Evolutionary conservation across 257 asterid species (phyloP).

Genomic region (Lithospermum erythrorhizon): DNA sequence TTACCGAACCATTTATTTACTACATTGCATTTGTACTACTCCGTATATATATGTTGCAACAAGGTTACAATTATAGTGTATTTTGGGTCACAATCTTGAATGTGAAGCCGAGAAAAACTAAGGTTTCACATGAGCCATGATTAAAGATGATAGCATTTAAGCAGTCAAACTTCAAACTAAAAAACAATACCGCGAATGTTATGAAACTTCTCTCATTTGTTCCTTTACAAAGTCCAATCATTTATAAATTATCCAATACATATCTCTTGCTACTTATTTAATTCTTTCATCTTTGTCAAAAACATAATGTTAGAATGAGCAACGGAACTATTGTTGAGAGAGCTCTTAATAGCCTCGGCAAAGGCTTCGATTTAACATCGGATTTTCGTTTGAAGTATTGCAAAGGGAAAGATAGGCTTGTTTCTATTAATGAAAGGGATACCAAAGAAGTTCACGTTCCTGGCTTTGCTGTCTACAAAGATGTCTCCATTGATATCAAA

Average conservation of each 20-base stretch:
- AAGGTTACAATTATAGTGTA: background rate
- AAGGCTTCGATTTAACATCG: slow-evolving; percentile 65
- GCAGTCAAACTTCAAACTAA: background rate
- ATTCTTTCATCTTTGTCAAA: background rate
- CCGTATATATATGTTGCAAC: too few relatives aligned
- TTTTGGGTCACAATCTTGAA: background rate
- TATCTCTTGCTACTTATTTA: background rate
- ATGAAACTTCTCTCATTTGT: background rate
- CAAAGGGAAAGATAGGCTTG: slow-evolving; percentile 53
- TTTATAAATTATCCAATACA: background rate
- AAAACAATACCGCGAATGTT: background rate
- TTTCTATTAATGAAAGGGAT: slow-evolving; percentile 43
- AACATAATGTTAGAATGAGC: background rate
- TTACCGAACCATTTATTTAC: too few relatives aligned
- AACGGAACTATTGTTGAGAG: slow-evolving; percentile 35
- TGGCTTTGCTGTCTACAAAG: slow-evolving; percentile 41
- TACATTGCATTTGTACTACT: too few relatives aligned
- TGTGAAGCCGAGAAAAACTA: slow-evolving; percentile 2
- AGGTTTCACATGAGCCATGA: background rate
- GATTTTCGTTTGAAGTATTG: slow-evolving; percentile 78
- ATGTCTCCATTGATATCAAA: slow-evolving; percentile 53
- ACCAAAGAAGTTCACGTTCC: slow-evolving; percentile 44
- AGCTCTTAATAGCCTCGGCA: slow-evolving; percentile 69
- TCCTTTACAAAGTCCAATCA: background rate
- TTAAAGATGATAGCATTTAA: background rate